Percentiles rank a stretch among this genome's conserved stretches.
Conservation (phyloP, 768 basidiomycete genomes). For the Neoboletus subvelutipes region DNA sequence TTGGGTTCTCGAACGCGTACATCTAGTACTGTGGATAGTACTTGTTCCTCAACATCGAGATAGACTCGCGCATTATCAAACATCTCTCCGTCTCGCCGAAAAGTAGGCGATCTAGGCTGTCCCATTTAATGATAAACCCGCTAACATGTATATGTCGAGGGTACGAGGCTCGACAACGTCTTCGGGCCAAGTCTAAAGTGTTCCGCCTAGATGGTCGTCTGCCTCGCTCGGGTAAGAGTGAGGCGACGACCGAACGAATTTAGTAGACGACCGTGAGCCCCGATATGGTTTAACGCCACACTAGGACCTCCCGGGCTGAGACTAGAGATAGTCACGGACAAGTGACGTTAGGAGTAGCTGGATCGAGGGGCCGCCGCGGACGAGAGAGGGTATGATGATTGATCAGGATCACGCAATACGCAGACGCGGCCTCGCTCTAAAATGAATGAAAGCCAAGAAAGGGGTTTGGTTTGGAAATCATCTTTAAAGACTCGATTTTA, state of each 20-base stretch:
- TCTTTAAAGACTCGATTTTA: background rate
- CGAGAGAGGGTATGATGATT: background rate
- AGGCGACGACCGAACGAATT: background rate
- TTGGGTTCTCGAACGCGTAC: background rate
- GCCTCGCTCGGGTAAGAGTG: background rate
- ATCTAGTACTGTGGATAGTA: too few species aligned
- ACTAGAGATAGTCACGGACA: background rate
- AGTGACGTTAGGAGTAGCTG: background rate
- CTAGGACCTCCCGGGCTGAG: background rate
- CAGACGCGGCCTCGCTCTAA: background rate
- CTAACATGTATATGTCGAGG: too few species aligned
- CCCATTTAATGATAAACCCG: too few species aligned
- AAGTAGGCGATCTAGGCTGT: background rate
- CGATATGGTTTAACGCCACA: too few species aligned
- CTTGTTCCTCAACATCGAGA: background rate
- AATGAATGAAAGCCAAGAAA: background rate
- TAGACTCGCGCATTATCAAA: background rate
- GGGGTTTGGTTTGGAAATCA: background rate
- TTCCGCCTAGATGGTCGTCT: background rate
- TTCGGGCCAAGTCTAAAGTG: background rate
- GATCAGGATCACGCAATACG: background rate
- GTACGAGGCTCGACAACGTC: too few species aligned
- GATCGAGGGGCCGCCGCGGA: conserved; percentile 10
- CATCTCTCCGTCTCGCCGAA: background rate
- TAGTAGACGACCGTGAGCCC: background rate